Percentiles rank a stretch among this genome's conserved stretches.
phyloP scores from a whole-genome alignment of 257 asterid genomes.

The Solanum pennellii region DNA sequence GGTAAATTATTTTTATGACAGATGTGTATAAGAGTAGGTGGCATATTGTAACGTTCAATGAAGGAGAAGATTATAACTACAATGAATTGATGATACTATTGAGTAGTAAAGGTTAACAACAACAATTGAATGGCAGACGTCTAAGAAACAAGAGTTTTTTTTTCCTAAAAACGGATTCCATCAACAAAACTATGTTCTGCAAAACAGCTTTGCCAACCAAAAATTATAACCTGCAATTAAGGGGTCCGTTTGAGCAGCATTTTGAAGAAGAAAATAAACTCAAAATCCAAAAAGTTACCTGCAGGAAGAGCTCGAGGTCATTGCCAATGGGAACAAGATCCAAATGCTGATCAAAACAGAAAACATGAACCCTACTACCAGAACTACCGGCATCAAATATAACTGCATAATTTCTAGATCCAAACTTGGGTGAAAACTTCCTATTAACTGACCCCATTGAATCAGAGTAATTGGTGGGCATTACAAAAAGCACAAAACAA shows the following conservation, averaged over 20 bases:
- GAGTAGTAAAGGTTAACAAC: background rate
- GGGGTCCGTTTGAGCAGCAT: too few species aligned
- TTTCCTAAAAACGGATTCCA: background rate
- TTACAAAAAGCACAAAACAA: conserved; percentile 16
- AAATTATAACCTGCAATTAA: background rate
- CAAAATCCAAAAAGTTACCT: background rate
- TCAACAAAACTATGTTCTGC: background rate
- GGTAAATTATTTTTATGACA: too few species aligned
- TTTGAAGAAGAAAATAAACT: background rate
- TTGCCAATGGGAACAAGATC: conserved; percentile 16
- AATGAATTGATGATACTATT: background rate
- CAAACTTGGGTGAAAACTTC: conserved; percentile 20
- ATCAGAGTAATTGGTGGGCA: conserved; percentile 14
- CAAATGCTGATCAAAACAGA: conserved; percentile 10
- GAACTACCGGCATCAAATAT: conserved; percentile 34
- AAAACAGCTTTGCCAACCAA: background rate
- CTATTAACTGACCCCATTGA: conserved; percentile 15
- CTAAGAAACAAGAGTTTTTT: background rate
- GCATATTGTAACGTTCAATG: background rate
- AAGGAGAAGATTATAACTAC: background rate
- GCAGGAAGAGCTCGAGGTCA: conserved; percentile 11
- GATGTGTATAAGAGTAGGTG: background rate
- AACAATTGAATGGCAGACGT: background rate
- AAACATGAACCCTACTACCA: conserved; percentile 32
- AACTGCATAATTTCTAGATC: conserved; percentile 16